Evolutionary conservation across 2,329 filamentous ascomycete species (phyloP).

Genomic region (Penicillium crustosum): DNA sequence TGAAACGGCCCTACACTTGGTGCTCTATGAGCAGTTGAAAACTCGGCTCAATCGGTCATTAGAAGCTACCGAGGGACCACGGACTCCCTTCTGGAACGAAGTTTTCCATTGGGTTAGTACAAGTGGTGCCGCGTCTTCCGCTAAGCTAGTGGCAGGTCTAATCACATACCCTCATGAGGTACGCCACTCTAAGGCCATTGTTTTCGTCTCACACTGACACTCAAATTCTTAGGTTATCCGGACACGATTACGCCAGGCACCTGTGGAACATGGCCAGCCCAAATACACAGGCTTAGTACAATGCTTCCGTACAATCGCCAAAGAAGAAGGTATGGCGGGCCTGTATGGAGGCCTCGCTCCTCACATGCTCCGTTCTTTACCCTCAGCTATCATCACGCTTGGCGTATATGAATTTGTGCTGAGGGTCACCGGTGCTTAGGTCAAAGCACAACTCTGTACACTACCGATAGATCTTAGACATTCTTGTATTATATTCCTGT

Average conservation of each 20-base stretch:
- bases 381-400: constrained; percentile 39
- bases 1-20: constrained; percentile 39
- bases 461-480: neutral
- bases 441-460: neutral
- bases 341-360: constrained; percentile 40
- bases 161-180: constrained; percentile 41
- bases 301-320: constrained; percentile 35
- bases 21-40: constrained; percentile 40
- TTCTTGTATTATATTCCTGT: constrained; percentile 2
- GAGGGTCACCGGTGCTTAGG: constrained; percentile 16
- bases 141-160: constrained; percentile 36
- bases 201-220: neutral
- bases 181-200: neutral
- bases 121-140: constrained; percentile 37
- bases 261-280: constrained; percentile 34
- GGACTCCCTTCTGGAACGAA: constrained; percentile 27
- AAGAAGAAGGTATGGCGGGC: constrained; percentile 38
- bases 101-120: constrained; percentile 31
- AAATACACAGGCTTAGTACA: constrained; percentile 40
- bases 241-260: constrained; percentile 39
- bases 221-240: constrained; percentile 32
- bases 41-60: constrained; percentile 23
- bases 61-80: constrained; percentile 18
- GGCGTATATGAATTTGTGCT: constrained; percentile 42
- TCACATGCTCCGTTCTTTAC: constrained; percentile 38